A percentile compares a stretch with the other conserved stretches of the same genome.
These are phyloP conservation scores for Colletotrichum chlorophyti DNA, from an alignment of 2,329 filamentous ascomycete species.

Conservation along the genomic window DNA sequence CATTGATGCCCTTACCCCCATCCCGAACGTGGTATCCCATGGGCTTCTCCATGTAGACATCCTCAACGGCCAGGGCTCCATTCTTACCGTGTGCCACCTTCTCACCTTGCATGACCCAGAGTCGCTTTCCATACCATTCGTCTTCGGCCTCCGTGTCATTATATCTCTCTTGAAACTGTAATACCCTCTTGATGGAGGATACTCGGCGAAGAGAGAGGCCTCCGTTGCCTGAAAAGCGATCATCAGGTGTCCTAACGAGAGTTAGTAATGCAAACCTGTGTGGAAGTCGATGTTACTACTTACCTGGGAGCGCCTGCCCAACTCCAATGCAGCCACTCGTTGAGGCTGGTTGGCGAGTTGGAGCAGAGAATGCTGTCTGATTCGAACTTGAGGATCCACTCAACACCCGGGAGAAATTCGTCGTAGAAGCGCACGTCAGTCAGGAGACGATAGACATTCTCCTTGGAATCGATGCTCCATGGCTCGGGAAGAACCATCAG, in stretches of 20 bases:
- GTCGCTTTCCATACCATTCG: constrained; percentile 59
- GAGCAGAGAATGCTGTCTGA: constrained; percentile 63
- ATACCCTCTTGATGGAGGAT: constrained; percentile 54
- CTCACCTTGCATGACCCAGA: constrained; percentile 54
- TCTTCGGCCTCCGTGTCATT: constrained; percentile 60
- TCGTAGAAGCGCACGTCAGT: constrained; percentile 61
- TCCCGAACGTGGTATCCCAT: constrained; percentile 62
- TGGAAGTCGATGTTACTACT: not conserved
- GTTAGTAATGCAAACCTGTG: not conserved
- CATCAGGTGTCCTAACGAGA: constrained; percentile 41
- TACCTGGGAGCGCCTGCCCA: constrained; percentile 61
- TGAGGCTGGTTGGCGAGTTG: constrained; percentile 56
- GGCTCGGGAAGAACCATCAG: constrained; percentile 55
- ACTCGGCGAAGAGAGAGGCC: constrained; percentile 61
- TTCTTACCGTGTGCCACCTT: constrained; percentile 51
- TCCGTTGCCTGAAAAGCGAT: constrained; percentile 58
- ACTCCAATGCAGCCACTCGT: constrained; percentile 61
- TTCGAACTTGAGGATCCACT: constrained; percentile 63
- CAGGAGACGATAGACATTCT: constrained; percentile 54
- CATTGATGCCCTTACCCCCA: constrained; percentile 47
- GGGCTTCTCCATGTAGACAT: constrained; percentile 54
- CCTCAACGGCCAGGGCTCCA: constrained; percentile 56
- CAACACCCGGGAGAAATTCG: constrained; percentile 54
- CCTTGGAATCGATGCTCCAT: constrained; percentile 53
- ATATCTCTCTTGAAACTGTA: constrained; percentile 56